phyloP scores from a whole-genome alignment of 202 grass and related monocot genomes.

The Eragrostis tef region DNA sequence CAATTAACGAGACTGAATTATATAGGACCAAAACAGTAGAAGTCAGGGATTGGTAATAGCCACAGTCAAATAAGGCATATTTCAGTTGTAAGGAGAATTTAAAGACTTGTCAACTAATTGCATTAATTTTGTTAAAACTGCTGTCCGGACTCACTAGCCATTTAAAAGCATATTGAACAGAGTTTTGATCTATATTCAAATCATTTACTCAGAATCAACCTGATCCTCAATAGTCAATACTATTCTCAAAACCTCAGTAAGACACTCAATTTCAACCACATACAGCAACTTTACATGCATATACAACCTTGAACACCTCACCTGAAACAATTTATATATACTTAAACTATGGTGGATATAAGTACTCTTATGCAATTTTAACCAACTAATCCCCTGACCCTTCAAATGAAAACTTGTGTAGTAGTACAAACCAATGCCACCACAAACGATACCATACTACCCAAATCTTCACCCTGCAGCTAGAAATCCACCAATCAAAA shows the following conservation, averaged over 20 bases:
- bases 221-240: conserved; percentile 8
- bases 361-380: not conserved
- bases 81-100: not conserved
- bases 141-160: not conserved
- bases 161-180: not conserved
- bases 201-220: not conserved
- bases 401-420: conserved; percentile 6
- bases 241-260: conserved; percentile 4
- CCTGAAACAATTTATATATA: not conserved
- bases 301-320: not conserved
- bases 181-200: not conserved
- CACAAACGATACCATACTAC: not conserved
- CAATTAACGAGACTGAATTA: not conserved
- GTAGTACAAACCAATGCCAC: not conserved
- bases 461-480: not conserved
- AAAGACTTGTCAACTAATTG: not conserved
- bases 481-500: not conserved
- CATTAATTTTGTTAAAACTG: not conserved
- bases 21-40: conserved; percentile 10
- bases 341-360: not conserved
- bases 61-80: not conserved
- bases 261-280: conserved; percentile 1
- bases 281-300: not conserved
- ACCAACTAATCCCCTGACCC: not conserved
- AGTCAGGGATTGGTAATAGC: not conserved